Evolutionary conservation across 164 flowering plant species (phyloP), one percentile per base, ranked within the genome.

Genomic region (Magnolia kwangsiensis): DNA sequence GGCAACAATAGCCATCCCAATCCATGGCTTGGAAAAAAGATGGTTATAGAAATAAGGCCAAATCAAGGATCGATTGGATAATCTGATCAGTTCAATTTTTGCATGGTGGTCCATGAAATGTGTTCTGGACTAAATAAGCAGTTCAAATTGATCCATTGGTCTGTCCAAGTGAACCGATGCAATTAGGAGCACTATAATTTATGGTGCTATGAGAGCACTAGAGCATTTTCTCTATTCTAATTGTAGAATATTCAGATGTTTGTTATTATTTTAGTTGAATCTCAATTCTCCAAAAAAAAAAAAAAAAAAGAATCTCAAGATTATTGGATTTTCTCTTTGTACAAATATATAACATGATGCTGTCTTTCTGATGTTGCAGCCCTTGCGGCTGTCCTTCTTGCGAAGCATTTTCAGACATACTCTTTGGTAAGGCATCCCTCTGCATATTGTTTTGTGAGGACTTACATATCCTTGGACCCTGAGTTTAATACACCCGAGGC

Each of bases 391-490:
- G 83, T 79, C 70, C 86, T 92, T 69, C 78, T 91, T 3, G 86
- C 89, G 90, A 91, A 88, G 83, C 88, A 87, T 82, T 76, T 81
- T 27, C 87, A 85, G 75, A 78, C 82, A 49, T 96, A 88, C 81
- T 63, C 89, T 71, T 72, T 88, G 97, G 98, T 92, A 86, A 31
- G 72, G 68, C 45, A 68, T 29, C 50, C 51, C 50, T 24, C 7
- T 16, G 45, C 71, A 31, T 68, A 8, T 68, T 31, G 11, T 68
- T 24, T 14, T 11, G 45, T 16, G 16, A 55, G 61, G 61, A 55
- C 13, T 55, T 55, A 55, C 16, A 55, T 3, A 55, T 55, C 16
- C 61, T 11, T 55, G 13, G 61, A 16, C 61, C 19, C 18, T 14
- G 61, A 55, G 3, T 16, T 55, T 55, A 16, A 16, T 37, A 55